Conservation (phyloP, 805 yeast genomes). For the Yamadazyma kitorensis region DNA sequence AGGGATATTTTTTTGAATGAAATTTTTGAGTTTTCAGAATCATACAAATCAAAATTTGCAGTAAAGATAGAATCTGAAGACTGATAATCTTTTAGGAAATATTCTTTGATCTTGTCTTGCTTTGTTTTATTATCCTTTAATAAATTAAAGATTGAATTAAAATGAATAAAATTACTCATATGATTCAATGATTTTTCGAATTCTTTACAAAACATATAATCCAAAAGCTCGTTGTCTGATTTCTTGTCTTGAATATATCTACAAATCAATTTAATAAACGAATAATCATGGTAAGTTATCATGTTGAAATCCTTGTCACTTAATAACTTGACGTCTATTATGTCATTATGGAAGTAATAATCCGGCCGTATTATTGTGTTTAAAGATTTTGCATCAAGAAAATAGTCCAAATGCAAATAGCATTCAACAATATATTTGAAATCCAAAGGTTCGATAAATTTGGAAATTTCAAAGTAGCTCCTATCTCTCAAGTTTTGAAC, state of each 20-base stretch:
- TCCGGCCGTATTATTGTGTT: constrained; percentile 3
- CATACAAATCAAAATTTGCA: constrained; percentile 5
- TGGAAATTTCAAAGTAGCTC: constrained; percentile 8
- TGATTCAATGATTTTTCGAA: constrained; percentile 11
- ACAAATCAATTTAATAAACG: constrained; percentile 13
- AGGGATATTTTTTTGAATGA: constrained; percentile 4
- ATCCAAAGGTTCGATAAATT: constrained; percentile 11
- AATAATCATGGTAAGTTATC: constrained; percentile 9
- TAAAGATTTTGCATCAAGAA: constrained; percentile 4
- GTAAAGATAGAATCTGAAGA: constrained; percentile 3
- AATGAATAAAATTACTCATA: constrained; percentile 14
- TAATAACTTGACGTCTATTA: neutral
- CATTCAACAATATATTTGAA: constrained; percentile 10
- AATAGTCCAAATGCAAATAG: constrained; percentile 10
- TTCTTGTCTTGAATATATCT: constrained; percentile 8
- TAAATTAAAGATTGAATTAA: constrained; percentile 11
- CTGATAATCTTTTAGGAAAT: constrained; percentile 1
- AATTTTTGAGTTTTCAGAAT: constrained; percentile 4
- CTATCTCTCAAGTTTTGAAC: constrained; percentile 10
- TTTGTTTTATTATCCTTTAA: constrained; percentile 4
- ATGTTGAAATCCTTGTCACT: neutral
- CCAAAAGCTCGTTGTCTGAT: constrained; percentile 7
- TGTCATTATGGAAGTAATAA: neutral
- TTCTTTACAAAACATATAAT: constrained; percentile 8
- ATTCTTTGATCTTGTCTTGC: neutral